These are phyloP conservation scores for Madurella mycetomatis DNA, from an alignment of 2,329 filamentous ascomycete species.

Conservation along the genomic window DNA sequence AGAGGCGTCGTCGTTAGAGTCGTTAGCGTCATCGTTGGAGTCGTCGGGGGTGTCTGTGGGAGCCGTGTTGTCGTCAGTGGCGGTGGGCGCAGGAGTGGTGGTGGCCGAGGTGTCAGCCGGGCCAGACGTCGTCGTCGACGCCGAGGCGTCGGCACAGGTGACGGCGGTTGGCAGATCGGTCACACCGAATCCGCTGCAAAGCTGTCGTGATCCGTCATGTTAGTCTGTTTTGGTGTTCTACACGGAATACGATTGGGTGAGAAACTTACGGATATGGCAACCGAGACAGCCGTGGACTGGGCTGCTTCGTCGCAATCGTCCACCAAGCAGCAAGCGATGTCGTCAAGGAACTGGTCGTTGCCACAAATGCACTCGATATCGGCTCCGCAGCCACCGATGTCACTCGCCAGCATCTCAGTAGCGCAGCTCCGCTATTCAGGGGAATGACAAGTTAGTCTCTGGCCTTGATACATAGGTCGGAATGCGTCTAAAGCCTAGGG, in stretches of 20 bases:
- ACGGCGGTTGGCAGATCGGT: constrained; percentile 32
- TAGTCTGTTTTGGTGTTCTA: not conserved
- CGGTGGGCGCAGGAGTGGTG: constrained; percentile 9
- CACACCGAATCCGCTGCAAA: constrained; percentile 32
- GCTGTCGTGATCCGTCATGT: constrained; percentile 10
- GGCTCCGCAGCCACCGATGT: constrained; percentile 33
- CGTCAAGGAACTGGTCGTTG: constrained; percentile 37
- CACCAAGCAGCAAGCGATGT: constrained; percentile 37
- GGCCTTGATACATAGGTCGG: not conserved
- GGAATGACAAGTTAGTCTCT: constrained; percentile 10
- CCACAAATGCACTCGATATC: constrained; percentile 40
- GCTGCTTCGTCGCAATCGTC: constrained; percentile 29
- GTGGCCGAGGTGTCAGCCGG: constrained; percentile 6
- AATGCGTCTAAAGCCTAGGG: not conserved
- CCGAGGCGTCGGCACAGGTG: constrained; percentile 20
- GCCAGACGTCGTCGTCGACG: constrained; percentile 4
- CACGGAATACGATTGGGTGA: not conserved
- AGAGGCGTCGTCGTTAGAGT: not conserved
- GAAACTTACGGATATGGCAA: constrained; percentile 28
- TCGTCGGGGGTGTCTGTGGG: not conserved
- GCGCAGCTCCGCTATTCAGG: constrained; percentile 31
- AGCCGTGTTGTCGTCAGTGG: constrained; percentile 10
- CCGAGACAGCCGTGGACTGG: constrained; percentile 30
- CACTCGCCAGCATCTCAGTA: constrained; percentile 27
- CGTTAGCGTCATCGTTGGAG: no score